phyloP scores from a whole-genome alignment of 768 basidiomycete genomes.

The Kondoa malvinella region DNA sequence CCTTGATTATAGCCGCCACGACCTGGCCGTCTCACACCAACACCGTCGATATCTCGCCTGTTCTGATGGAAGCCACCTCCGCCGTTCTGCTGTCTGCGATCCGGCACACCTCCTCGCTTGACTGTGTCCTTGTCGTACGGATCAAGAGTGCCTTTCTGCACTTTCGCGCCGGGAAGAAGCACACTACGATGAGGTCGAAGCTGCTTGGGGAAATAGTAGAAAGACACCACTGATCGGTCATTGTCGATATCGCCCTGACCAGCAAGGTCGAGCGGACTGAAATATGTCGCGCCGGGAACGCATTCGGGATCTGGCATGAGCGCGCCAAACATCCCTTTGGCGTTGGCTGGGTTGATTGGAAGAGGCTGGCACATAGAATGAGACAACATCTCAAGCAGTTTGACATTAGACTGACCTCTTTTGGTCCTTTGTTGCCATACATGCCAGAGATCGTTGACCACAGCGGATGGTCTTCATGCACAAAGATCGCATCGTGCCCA shows the following conservation, averaged over 20 bases:
- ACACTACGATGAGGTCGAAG: conserved; percentile 66
- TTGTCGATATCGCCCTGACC: conserved; percentile 62
- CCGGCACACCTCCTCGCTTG: conserved; percentile 2
- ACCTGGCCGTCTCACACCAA: neutral
- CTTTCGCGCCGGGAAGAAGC: conserved; percentile 55
- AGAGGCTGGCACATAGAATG: conserved; percentile 43
- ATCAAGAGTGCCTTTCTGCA: conserved; percentile 45
- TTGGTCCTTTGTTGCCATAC: conserved; percentile 72
- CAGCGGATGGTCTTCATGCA: conserved; percentile 63
- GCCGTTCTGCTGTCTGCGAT: conserved; percentile 2
- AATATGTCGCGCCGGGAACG: conserved; percentile 80
- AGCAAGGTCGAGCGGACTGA: conserved; percentile 47
- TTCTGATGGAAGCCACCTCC: conserved; percentile 11
- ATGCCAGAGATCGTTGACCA: conserved; percentile 74
- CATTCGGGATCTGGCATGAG: conserved; percentile 70
- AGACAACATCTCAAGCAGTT: neutral
- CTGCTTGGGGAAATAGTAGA: conserved; percentile 80
- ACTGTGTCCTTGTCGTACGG: conserved; percentile 49
- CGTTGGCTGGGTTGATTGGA: conserved; percentile 48
- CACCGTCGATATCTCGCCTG: conserved; percentile 11
- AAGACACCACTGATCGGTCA: conserved; percentile 69
- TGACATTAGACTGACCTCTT: conserved; percentile 43
- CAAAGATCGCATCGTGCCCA: conserved; percentile 69
- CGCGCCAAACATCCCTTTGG: conserved; percentile 61
- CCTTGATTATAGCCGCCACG: neutral